Evolutionary conservation across 2,329 filamentous ascomycete species (phyloP).

Genomic region (Trichoderma breve): DNA sequence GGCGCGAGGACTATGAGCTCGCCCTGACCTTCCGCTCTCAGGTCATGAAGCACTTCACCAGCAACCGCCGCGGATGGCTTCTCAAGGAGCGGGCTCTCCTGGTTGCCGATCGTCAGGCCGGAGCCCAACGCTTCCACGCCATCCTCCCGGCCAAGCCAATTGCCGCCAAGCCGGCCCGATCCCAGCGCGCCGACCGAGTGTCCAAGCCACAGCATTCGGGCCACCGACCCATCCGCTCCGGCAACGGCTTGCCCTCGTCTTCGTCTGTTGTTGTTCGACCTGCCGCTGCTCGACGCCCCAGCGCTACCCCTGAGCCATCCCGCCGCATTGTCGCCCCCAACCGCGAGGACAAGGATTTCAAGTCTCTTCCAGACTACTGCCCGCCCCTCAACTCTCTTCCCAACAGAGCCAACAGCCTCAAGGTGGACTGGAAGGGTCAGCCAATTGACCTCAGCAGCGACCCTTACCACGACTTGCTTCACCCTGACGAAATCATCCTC

Average conservation of each 20-base stretch:
- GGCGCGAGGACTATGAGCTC: conserved; percentile 53
- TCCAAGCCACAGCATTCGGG: conserved; percentile 37
- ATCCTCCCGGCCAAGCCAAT: conserved; percentile 45
- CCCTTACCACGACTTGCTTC: conserved; percentile 66
- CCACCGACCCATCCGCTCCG: conserved; percentile 38
- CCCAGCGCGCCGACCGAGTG: conserved; percentile 35
- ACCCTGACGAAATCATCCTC: conserved; percentile 73
- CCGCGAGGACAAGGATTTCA: conserved; percentile 80
- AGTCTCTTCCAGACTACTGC: conserved; percentile 67
- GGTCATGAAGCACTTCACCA: conserved; percentile 46
- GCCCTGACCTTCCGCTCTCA: conserved; percentile 53
- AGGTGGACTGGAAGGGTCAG: conserved; percentile 84
- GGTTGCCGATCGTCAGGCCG: conserved; percentile 46
- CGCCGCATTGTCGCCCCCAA: conserved; percentile 60
- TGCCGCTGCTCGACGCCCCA: conserved; percentile 36
- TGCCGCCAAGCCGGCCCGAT: conserved; percentile 30
- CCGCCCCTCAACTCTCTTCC: conserved; percentile 67
- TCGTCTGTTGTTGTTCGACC: conserved; percentile 30
- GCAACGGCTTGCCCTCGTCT: conserved; percentile 25
- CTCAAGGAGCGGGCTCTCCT: conserved; percentile 51
- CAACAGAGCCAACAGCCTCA: conserved; percentile 66
- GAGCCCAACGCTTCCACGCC: conserved; percentile 37
- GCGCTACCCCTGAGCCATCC: conserved; percentile 50
- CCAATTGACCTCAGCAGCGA: conserved; percentile 74
- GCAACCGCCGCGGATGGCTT: conserved; percentile 49